Conservation (phyloP, 306 rosid genomes). For the Corylus americana region DNA sequence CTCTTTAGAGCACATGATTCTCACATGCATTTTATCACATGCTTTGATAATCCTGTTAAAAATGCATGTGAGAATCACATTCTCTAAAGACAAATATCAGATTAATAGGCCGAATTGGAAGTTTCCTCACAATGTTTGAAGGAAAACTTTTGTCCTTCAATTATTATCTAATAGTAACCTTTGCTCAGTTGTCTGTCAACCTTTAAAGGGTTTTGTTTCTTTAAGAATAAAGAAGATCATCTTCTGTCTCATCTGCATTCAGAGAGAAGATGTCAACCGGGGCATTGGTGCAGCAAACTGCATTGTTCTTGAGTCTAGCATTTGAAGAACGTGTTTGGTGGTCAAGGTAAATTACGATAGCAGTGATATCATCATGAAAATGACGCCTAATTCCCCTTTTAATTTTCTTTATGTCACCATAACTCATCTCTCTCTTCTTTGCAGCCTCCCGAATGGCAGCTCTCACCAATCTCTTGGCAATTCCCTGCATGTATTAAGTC, state of each 20-base stretch:
- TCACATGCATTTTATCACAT: too few relatives aligned
- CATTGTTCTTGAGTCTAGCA: slow-evolving; percentile 40
- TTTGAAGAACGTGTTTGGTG: slow-evolving; percentile 51
- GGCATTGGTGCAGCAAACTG: slow-evolving; percentile 57
- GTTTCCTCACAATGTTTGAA: too few relatives aligned
- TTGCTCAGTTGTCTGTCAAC: not conserved
- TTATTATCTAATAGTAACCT: not conserved
- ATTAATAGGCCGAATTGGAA: too few relatives aligned
- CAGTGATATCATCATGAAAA: slow-evolving; percentile 93
- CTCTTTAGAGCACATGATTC: too few relatives aligned
- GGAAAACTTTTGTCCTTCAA: too few relatives aligned
- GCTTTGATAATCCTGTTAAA: too few relatives aligned
- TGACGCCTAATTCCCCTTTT: slow-evolving; percentile 81
- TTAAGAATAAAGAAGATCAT: slow-evolving; percentile 45
- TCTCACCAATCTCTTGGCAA: slow-evolving; percentile 86
- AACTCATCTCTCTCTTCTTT: slow-evolving; percentile 89
- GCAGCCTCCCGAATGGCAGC: slow-evolving; percentile 89
- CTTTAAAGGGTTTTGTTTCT: slow-evolving; percentile 19
- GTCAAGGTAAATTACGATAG: slow-evolving; percentile 79
- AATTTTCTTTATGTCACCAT: slow-evolving; percentile 77
- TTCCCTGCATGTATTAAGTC: slow-evolving; percentile 61
- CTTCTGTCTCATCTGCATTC: slow-evolving; percentile 44
- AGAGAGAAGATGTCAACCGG: slow-evolving; percentile 87
- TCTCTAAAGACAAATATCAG: too few relatives aligned
- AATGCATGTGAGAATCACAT: too few relatives aligned